Conservation (phyloP, 352 stramenopile species). For the Thalassiosira livingstoniorum region DNA sequence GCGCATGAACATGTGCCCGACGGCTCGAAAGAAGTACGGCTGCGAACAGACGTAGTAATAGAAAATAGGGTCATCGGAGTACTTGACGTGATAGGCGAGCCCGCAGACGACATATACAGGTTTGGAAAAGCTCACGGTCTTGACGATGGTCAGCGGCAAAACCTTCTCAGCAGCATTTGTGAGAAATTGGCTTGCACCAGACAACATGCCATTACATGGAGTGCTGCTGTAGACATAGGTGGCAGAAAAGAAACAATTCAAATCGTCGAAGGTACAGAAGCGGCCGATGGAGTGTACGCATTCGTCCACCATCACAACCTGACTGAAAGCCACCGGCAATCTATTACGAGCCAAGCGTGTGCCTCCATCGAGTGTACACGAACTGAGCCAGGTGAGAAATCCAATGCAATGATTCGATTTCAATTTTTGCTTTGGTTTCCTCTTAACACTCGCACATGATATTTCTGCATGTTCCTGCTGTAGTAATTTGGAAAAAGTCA, state of each 20-base stretch:
- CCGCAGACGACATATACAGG: conserved; percentile 24
- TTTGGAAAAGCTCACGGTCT: conserved; percentile 32
- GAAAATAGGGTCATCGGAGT: conserved; percentile 1
- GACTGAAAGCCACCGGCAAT: not conserved
- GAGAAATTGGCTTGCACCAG: conserved; percentile 7
- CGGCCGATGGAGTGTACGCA: conserved; percentile 19
- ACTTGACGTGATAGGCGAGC: conserved; percentile 36
- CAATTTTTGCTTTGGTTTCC: not conserved
- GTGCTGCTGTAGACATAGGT: not conserved
- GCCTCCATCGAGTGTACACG: conserved; percentile 15
- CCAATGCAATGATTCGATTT: not conserved
- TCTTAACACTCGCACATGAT: not conserved
- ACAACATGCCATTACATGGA: conserved; percentile 14
- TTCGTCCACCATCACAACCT: conserved; percentile 20
- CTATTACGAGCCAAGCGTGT: conserved; percentile 24
- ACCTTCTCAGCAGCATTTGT: conserved; percentile 26
- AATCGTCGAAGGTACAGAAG: conserved; percentile 15
- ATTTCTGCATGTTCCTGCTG: not conserved
- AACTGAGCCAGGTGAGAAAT: conserved; percentile 26
- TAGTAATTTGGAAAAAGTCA: conserved; percentile 42
- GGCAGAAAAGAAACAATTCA: conserved; percentile 2
- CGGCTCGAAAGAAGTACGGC: not conserved
- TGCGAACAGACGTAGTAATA: conserved; percentile 2
- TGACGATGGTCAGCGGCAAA: not conserved
- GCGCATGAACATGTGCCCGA: no score